These are phyloP conservation scores for Tylopilus intermedius DNA, from an alignment of 768 basidiomycete species.

Conservation along the genomic window DNA sequence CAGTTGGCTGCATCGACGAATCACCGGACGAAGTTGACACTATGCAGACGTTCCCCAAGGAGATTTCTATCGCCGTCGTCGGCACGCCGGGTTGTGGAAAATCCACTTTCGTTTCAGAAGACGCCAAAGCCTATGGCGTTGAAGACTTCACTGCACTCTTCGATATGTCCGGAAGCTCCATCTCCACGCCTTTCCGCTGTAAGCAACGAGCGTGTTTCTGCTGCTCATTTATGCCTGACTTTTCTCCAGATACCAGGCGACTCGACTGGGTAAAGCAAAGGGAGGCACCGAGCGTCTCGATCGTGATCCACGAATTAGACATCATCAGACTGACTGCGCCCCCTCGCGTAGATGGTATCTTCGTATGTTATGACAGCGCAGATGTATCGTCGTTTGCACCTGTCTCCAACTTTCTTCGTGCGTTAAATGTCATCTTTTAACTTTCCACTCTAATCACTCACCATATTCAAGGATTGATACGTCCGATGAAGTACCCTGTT, in stretches of 20 bases:
- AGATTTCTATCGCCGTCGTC: conserved; percentile 68
- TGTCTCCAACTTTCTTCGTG: conserved; percentile 67
- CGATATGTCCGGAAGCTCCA: conserved; percentile 29
- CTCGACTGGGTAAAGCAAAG: conserved; percentile 32
- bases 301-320: conserved; percentile 55
- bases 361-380: conserved; percentile 83
- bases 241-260: conserved; percentile 30
- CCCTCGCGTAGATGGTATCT: conserved; percentile 66
- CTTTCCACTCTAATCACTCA: conserved; percentile 10
- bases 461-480: conserved; percentile 48
- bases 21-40: conserved; percentile 6
- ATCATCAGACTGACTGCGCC: conserved; percentile 51
- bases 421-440: conserved; percentile 29
- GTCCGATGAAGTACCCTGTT: conserved; percentile 51
- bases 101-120: conserved; percentile 73
- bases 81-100: conserved; percentile 82
- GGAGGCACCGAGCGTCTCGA: conserved; percentile 40
- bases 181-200: conserved; percentile 40
- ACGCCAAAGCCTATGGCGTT: conserved; percentile 59
- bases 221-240: conserved; percentile 19
- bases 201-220: conserved; percentile 8
- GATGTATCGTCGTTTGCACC: conserved; percentile 57
- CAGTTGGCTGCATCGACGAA: background rate
- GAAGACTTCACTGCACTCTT: conserved; percentile 37
- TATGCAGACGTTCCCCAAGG: conserved; percentile 26